Base-by-base conservation (phyloP, 768 basidiomycete species). In the Phlegmacium glaucopus region DNA sequence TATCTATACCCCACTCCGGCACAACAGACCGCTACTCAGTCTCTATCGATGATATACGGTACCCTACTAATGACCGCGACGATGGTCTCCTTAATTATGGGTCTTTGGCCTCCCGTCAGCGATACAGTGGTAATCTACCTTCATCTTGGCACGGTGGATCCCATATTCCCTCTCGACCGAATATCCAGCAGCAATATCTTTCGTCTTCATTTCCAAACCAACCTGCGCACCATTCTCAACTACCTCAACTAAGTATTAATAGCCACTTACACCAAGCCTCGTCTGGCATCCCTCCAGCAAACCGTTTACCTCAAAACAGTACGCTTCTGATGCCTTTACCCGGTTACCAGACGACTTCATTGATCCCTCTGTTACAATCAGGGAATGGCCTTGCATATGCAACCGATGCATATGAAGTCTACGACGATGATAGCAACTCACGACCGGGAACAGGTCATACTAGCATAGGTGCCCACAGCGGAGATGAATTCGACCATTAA, bases 261-360 rank as follows among this genome's bases (percentile, higher is more conserved):
- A 44, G 53, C 17, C 53, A 55, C 40, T 15, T 51, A 40, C 37
- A 45, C 45, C 38, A 48, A 52, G 13, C 49, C 51, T 25, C 42
- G 43, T n/a, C 51, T 52, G 61, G 52, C 61, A 53, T 52, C 42
- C 58, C 32, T 10, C 52, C 47, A 22, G 51, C 68, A 45, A 68
- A 61, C 52, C 74, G 82, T 36, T 70, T 87, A 25, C 79, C 83
- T 13, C 67, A 79, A 26, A 77, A 81, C 57, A 86, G 82, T 64
- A 87, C 82, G 18, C 71, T 89, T 45, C 69, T 88, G 51, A 87
- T 85, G 27, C 84, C 87, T n/a, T 70, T 86, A 15, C 73, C 80
- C 4, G 77, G 81, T 16, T 85, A 83, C 55, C 74, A 76, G 50
- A 57, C 69, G 7, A 54, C 73, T 25, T 61, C 75, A n/a, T 52